A percentile compares a stretch with the other conserved stretches of the same genome.
These are phyloP conservation scores for Verruconis gallopava DNA, from an alignment of 2,329 filamentous ascomycete species.

Conservation along the genomic window DNA sequence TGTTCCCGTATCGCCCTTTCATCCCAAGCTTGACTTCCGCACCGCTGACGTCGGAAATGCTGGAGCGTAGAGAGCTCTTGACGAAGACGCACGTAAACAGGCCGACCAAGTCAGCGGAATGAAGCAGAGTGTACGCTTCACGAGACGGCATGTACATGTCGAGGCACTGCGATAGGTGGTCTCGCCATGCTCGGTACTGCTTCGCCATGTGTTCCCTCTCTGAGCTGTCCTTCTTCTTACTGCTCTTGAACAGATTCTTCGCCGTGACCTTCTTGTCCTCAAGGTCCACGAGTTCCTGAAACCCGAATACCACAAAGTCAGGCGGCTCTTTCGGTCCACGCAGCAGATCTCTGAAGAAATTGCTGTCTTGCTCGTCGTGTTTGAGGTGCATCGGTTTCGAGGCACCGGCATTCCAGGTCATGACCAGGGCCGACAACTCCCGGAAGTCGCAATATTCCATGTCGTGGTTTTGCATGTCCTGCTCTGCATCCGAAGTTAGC, in stretches of 20 bases:
- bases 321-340: constrained; percentile 57
- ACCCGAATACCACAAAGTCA: constrained; percentile 88
- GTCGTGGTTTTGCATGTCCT: constrained; percentile 74
- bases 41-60: constrained; percentile 64
- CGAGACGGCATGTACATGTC: constrained; percentile 71
- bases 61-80: constrained; percentile 60
- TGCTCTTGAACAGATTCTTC: constrained; percentile 74
- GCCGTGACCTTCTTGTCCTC: constrained; percentile 96
- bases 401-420: constrained; percentile 98
- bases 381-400: constrained; percentile 75
- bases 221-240: constrained; percentile 69
- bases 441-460: constrained; percentile 75
- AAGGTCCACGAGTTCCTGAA: constrained; percentile 95
- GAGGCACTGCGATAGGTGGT: constrained; percentile 70
- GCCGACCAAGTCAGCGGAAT: constrained; percentile 81
- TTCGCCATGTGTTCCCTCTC: constrained; percentile 89
- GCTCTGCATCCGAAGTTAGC: constrained; percentile 37
- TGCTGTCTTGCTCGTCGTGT: constrained; percentile 53
- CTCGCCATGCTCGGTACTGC: constrained; percentile 92
- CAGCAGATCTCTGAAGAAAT: constrained; percentile 71
- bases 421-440: constrained; percentile 62
- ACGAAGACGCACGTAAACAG: constrained; percentile 95
- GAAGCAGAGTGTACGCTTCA: constrained; percentile 71
- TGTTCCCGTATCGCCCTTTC: constrained; percentile 91
- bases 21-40: constrained; percentile 91